A percentile compares a stretch with the other conserved stretches of the same genome.
These are phyloP conservation scores for Microthlaspi erraticum DNA, from an alignment of 345 rosid genomes.

Conservation along the genomic window DNA sequence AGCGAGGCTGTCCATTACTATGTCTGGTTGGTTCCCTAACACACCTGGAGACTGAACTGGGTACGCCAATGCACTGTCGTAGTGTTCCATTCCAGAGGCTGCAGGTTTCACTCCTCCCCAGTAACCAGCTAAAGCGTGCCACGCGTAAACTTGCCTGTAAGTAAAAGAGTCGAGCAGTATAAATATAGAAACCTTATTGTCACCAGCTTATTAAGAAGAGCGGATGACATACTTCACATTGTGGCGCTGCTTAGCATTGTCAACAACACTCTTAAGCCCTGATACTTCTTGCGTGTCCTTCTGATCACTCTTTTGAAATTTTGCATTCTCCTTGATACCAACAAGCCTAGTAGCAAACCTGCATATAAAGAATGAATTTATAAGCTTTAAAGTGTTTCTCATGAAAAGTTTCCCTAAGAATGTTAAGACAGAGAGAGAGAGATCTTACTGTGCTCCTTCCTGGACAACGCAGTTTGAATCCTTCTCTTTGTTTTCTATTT, in stretches of 20 bases:
- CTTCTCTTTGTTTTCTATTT: constrained; percentile 84
- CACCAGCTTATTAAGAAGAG: not conserved
- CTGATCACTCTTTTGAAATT: constrained; percentile 70
- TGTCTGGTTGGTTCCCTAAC: constrained; percentile 88
- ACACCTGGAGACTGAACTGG: constrained; percentile 91
- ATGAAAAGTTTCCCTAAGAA: not conserved
- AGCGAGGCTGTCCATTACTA: constrained; percentile 90
- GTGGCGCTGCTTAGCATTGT: constrained; percentile 76
- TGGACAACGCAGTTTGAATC: constrained; percentile 66
- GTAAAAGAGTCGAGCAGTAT: not conserved
- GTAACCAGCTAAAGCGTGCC: constrained; percentile 99
- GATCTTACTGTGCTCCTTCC: constrained; percentile 98
- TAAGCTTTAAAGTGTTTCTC: not conserved
- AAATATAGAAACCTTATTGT: constrained; percentile 2
- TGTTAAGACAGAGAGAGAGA: constrained; percentile 1
- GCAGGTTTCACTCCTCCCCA: constrained; percentile 99
- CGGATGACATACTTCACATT: constrained; percentile 71
- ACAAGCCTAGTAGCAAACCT: constrained; percentile 94
- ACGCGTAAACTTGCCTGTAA: constrained; percentile 76
- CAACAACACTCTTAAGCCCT: constrained; percentile 77
- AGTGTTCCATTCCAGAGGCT: constrained; percentile 94
- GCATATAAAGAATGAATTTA: constrained; percentile 25
- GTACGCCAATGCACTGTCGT: constrained; percentile 84
- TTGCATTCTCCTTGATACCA: constrained; percentile 87
- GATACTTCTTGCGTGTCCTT: constrained; percentile 53